Conservation (phyloP, 768 basidiomycete species). For the Leucocoprinus birnbaumii region DNA sequence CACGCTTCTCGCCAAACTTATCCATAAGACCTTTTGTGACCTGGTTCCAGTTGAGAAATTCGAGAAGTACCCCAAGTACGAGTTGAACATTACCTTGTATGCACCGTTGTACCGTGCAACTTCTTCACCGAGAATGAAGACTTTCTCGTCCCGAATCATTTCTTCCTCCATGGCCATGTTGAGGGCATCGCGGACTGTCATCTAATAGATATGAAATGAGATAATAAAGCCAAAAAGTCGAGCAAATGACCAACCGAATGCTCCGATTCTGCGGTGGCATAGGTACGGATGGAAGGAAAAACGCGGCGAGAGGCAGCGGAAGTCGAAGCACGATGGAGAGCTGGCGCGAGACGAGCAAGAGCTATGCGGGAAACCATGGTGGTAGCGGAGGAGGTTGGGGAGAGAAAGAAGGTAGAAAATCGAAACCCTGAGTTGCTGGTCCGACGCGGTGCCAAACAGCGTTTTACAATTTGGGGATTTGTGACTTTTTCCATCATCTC, state of each 20-base stretch:
- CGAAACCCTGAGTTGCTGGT: background rate
- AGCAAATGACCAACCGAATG: conserved; percentile 33
- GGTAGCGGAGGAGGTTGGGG: conserved; percentile 15
- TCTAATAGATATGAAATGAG: conserved; percentile 38
- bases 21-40: conserved; percentile 98
- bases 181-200: conserved; percentile 98
- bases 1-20: conserved; percentile 98
- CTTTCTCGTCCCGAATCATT: conserved; percentile 93
- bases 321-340: conserved; percentile 45
- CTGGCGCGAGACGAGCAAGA: conserved; percentile 62
- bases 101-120: conserved; percentile 98
- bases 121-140: conserved; percentile 96
- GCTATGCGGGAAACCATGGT: conserved; percentile 63
- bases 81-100: conserved; percentile 68
- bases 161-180: conserved; percentile 99
- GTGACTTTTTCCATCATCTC: background rate
- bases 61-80: conserved; percentile 1
- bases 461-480: conserved; percentile 8
- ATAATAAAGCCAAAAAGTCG: conserved; percentile 13
- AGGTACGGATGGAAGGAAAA: conserved; percentile 46
- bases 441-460: background rate
- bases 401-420: conserved; percentile 11
- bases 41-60: conserved; percentile 36
- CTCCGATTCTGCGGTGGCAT: conserved; percentile 57
- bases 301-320: conserved; percentile 39